These are phyloP conservation scores for Austroboletus niveus DNA, from an alignment of 1,284 basidiomycete genomes.

Conservation along the genomic window DNA sequence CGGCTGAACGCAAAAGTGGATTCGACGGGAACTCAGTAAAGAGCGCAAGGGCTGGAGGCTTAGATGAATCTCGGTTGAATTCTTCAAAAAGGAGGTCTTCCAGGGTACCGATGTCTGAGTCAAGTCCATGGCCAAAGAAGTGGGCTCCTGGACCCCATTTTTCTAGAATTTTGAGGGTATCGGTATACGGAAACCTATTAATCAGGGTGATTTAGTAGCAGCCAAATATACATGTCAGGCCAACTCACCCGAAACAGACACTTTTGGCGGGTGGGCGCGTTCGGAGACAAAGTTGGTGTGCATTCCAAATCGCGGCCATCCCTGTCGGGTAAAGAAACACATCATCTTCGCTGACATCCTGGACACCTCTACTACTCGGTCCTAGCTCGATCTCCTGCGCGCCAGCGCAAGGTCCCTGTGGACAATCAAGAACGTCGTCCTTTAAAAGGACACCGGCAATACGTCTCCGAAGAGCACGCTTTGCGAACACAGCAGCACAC, in stretches of 20 bases:
- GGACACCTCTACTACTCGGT: constrained; percentile 59
- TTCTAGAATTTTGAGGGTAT: constrained; percentile 94
- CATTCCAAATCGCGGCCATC: constrained; percentile 93
- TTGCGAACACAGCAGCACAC: constrained; percentile 72
- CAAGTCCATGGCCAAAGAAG: constrained; percentile 84
- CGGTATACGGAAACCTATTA: constrained; percentile 90
- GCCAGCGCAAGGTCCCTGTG: constrained; percentile 42
- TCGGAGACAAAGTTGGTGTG: constrained; percentile 72
- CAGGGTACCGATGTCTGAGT: constrained; percentile 74
- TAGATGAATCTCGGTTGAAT: constrained; percentile 35
- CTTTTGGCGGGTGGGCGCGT: constrained; percentile 68
- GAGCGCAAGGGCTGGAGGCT: constrained; percentile 59
- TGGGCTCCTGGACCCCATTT: constrained; percentile 97
- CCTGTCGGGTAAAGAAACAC: constrained; percentile 88
- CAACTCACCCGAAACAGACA: constrained; percentile 84
- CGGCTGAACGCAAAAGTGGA: constrained; percentile 83
- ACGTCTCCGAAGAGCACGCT: constrained; percentile 81
- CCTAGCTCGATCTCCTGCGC: constrained; percentile 48
- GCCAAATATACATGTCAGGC: neutral
- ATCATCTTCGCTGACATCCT: constrained; percentile 75
- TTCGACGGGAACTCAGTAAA: constrained; percentile 95
- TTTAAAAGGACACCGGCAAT: constrained; percentile 85
- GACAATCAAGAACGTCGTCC: constrained; percentile 45
- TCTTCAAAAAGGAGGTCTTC: constrained; percentile 61
- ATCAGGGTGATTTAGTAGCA: constrained; percentile 3